These are phyloP conservation scores for Aspergillus persii DNA, from an alignment of 2,329 filamentous ascomycete genomes.

Conservation along the genomic window DNA sequence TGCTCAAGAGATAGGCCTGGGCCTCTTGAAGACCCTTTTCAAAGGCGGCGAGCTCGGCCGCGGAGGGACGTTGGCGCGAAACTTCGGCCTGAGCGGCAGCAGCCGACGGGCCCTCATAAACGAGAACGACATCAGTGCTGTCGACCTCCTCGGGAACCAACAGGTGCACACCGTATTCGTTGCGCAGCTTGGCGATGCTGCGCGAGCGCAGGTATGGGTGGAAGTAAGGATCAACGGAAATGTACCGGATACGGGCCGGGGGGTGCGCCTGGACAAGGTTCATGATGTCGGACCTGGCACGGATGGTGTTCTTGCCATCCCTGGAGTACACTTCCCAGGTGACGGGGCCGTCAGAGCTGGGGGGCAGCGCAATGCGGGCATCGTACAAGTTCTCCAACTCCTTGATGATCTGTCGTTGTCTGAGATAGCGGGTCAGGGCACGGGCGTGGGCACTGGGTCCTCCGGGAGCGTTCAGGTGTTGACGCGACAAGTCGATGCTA, in stretches of 20 bases:
- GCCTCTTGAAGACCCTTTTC: constrained; percentile 58
- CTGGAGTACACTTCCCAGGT: constrained; percentile 87
- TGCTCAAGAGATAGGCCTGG: constrained; percentile 54
- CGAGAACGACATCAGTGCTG: constrained; percentile 46
- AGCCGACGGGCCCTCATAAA: constrained; percentile 48
- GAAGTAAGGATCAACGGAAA: constrained; percentile 51
- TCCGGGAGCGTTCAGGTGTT: constrained; percentile 70
- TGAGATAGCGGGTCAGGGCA: constrained; percentile 83
- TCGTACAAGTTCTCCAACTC: constrained; percentile 77
- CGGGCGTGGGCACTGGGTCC: constrained; percentile 77
- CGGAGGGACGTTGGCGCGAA: constrained; percentile 55
- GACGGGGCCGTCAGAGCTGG: constrained; percentile 62
- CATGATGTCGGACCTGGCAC: constrained; percentile 49
- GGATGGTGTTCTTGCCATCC: constrained; percentile 71
- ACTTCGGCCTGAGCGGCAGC: constrained; percentile 52
- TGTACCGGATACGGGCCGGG: constrained; percentile 43
- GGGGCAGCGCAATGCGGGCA: constrained; percentile 82
- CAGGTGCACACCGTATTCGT: constrained; percentile 48
- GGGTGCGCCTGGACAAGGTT: constrained; percentile 50
- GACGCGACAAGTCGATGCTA: constrained; percentile 76
- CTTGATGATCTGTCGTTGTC: constrained; percentile 75
- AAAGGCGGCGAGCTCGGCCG: constrained; percentile 56
- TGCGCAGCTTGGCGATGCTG: constrained; percentile 37
- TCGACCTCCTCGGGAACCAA: constrained; percentile 48
- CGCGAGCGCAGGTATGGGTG: constrained; percentile 46